Conservation (phyloP, 371 early-diverging fungal genomes). For the Apophysomyces ossiformis region DNA sequence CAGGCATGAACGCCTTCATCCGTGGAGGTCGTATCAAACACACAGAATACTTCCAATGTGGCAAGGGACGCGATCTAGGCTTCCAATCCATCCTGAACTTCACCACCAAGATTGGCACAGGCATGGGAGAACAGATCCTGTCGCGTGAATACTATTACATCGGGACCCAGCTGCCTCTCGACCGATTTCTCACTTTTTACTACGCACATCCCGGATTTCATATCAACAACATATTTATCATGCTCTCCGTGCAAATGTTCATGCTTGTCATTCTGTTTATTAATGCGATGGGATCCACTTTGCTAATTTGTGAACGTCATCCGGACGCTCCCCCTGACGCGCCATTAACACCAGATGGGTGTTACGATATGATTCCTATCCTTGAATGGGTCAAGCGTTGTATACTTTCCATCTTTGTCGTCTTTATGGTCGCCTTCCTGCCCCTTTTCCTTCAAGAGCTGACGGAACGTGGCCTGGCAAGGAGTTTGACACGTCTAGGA, state of each 20-base stretch:
- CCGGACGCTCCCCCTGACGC: slow-evolving; percentile 49
- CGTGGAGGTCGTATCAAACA: slow-evolving; percentile 91
- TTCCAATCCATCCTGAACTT: slow-evolving; percentile 90
- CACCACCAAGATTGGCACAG: slow-evolving; percentile 88
- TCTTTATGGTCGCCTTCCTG: slow-evolving; percentile 80
- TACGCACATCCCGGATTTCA: slow-evolving; percentile 93
- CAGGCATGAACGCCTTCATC: slow-evolving; percentile 88
- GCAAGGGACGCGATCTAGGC: slow-evolving; percentile 92
- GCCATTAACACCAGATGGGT: slow-evolving; percentile 56
- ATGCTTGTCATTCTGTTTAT: slow-evolving; percentile 79
- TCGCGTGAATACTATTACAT: slow-evolving; percentile 91
- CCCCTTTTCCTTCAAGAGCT: slow-evolving; percentile 86
- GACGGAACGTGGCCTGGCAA: slow-evolving; percentile 81
- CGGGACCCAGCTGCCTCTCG: slow-evolving; percentile 82
- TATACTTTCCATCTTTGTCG: slow-evolving; percentile 75
- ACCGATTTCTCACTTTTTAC: slow-evolving; percentile 87
- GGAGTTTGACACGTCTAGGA: slow-evolving; percentile 72
- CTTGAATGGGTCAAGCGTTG: slow-evolving; percentile 82
- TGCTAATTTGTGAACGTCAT: slow-evolving; percentile 51
- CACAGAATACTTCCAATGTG: slow-evolving; percentile 90
- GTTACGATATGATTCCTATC: slow-evolving; percentile 73
- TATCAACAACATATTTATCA: slow-evolving; percentile 89
- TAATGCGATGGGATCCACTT: slow-evolving; percentile 66
- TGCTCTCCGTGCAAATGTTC: slow-evolving; percentile 87
- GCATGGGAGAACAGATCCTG: slow-evolving; percentile 93